Evolutionary conservation across 306 rosid species (phyloP), one percentile per base, ranked within the genome.

Genomic region (Malus domestica): DNA sequence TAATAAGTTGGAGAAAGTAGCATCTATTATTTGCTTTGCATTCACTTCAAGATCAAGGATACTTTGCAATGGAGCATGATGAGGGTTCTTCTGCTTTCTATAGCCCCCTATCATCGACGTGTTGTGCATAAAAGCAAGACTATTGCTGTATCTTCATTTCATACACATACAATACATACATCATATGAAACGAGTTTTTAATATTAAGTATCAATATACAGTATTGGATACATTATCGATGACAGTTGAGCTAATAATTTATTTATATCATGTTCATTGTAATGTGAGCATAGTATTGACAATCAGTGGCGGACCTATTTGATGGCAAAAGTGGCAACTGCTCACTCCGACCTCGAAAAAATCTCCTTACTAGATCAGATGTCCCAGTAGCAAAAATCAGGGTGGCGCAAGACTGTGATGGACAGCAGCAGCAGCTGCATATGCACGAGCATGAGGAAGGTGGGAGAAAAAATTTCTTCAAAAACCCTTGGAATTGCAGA

Each of bases 71-170:
- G 61, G 67, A 75, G 75, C 23, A 44, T 40, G 38, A 5, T 12
- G 8, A 18, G 44, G 2, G n/a, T 63, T 68, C 29, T 67, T 76
- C 69, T 75, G 70, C 67, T 76, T 40, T 78, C 55, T 32, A 10
- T 13, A 59, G 11, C 70, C 23, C 51, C 40, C 52, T 35, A 49
- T 71, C 70, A 23, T 79, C 86, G 89, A 90, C 83, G 80, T 75
- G 88, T 80, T 74, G 33, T 79, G 72, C 82, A 76, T 57, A 77
- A 72, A 46, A 58, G 61, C 35, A 35, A 69, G 13, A 46, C 30
- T 11, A 13, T 10, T 58, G 63, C 62, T 51, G 59, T 62, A 49
- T 65, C 42, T 58, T 49, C 51, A 49, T 49, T 49, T 49, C 8
- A 1, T 49, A 15, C 54, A 15, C 6, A 46, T 49, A 33, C 29